Evolutionary conservation across 1,139 yeast genomes (phyloP), one percentile per base, ranked within the genome.

Genomic region (Debaryomycetaceae sp.): DNA sequence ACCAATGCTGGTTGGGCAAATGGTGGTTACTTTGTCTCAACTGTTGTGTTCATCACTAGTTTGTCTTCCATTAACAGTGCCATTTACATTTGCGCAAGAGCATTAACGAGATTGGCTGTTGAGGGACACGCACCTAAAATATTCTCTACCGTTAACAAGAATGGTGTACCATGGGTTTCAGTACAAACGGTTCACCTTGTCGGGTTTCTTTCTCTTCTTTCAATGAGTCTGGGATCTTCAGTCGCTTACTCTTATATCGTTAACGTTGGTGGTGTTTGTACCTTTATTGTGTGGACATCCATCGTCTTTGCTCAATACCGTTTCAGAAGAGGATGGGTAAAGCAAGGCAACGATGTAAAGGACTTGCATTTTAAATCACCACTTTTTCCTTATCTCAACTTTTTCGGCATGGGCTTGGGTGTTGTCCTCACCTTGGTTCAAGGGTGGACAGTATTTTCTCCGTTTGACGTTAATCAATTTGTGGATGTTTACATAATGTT

Each of bases 201-300:
- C 23, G 45, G 45, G 11, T 39, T 39, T 31, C 31, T 42, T 11
- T 34, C 42, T 22, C 35, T 42, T 8, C 31, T 39, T 11, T 48
- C 58, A 7, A 50, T 52, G 50, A 46, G 49, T 22, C 45, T 52
- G 22, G 42, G 38, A 5, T 35, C 42, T 23, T 14, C 45, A 7
- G 24, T 29, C 36, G 42, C 39, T n/a, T 42, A 39, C 24, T 11
- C 8, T 13, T 42, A 40, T 27, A 35, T 39, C 29, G 37, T 42
- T 8, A 40, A 40, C 31, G 27, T 42, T 14, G 42, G 34, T 8
- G 42, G 42, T 23, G 23, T 39, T 6, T 27, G 33, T 22, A 42
- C 42, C n/a, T 39, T 42, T 20, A 39, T 42, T 24, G 39, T 39
- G 13, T 39, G 45, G 42, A 39, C 45, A 6, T 42, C 37, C 13